Evolutionary conservation across 2,329 filamentous ascomycete species (phyloP).

Genomic region (Fulvia fulva): DNA sequence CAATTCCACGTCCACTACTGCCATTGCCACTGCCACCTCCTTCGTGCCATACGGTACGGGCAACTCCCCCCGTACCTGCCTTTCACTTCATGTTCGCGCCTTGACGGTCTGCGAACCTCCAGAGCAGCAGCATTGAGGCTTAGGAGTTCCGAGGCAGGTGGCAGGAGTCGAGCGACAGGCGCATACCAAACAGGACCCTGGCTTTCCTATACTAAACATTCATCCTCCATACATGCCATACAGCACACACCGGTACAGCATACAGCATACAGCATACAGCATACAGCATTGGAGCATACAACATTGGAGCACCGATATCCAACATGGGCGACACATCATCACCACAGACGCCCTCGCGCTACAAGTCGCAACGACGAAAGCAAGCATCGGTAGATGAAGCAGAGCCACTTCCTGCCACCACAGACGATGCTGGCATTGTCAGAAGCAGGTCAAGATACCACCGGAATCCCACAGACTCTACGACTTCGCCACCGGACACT

Average conservation of each 20-base stretch:
- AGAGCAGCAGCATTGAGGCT: too few relatives aligned
- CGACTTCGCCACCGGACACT: slow-evolving; percentile 9
- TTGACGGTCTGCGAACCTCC: too few relatives aligned
- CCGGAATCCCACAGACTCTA: slow-evolving; percentile 20
- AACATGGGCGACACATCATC: slow-evolving; percentile 15
- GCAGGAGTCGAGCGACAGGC: too few relatives aligned
- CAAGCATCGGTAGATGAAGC: slow-evolving; percentile 11
- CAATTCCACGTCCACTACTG: background rate
- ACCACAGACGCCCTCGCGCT: slow-evolving; percentile 17
- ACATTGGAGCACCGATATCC: slow-evolving; percentile 9
- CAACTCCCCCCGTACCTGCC: too few relatives aligned
- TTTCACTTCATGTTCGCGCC: too few relatives aligned
- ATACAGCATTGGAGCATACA: background rate
- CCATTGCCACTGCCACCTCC: too few relatives aligned
- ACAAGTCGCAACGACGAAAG: slow-evolving; percentile 20
- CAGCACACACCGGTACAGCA: too few relatives aligned
- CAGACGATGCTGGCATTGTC: slow-evolving; percentile 20
- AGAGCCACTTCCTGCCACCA: slow-evolving; percentile 11
- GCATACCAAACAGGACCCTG: too few relatives aligned
- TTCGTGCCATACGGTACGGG: too few relatives aligned
- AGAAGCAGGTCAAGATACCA: slow-evolving; percentile 33
- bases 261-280: slow-evolving; percentile 3
- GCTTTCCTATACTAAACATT: too few relatives aligned
- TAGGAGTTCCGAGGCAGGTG: too few relatives aligned
- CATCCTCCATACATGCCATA: too few relatives aligned